Percentiles rank a stretch among this genome's conserved stretches.
phyloP scores from a whole-genome alignment of 176 grass and related monocot species.

The sorghum (Sorghum bicolor) region Sorghum_bicolor_NCBIv3 NC_012873.2:13857001-13857500 shows the following conservation, averaged over 20 bases:
- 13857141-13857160: neutral
- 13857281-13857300: neutral
- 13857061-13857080: neutral
- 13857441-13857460: neutral
- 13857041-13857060: neutral
- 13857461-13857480: neutral
- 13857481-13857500: neutral
- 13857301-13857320: neutral
- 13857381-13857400: too few relatives aligned
- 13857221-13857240: neutral
- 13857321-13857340: neutral
- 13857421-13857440: neutral
- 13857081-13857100: neutral
- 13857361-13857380: neutral
- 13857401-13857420: too few relatives aligned
- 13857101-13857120: neutral
- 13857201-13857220: neutral
- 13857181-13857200: neutral
- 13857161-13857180: neutral
- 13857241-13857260: neutral
- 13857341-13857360: neutral
- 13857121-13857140: neutral
- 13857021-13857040: neutral
- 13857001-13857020: neutral
- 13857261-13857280: too few relatives aligned